phyloP scores from a whole-genome alignment of 441 rosid species.

The Brassica balearica region DNA sequence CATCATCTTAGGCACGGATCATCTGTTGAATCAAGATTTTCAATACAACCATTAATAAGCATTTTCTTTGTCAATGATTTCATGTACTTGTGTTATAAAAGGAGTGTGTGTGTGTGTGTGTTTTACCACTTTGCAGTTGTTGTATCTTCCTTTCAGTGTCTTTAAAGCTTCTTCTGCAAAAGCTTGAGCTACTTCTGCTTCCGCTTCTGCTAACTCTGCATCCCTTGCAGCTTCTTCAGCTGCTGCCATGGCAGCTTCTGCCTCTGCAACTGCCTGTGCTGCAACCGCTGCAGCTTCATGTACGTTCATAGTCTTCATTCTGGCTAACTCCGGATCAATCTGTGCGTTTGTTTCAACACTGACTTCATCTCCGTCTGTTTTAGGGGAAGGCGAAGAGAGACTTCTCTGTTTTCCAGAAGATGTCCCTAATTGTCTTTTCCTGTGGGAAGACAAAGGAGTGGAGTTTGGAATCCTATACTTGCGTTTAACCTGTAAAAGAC shows the following conservation, averaged over 20 bases:
- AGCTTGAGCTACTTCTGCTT: conserved; percentile 91
- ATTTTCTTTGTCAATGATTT: conserved; percentile 7
- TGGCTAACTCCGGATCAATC: conserved; percentile 75
- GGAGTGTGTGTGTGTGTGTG: neutral
- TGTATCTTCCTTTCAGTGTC: conserved; percentile 69
- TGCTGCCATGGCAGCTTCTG: conserved; percentile 84
- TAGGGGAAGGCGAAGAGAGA: conserved; percentile 46
- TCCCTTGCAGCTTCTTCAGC: conserved; percentile 96
- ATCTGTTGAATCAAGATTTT: conserved; percentile 30
- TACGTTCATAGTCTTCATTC: conserved; percentile 80
- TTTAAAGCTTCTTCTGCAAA: conserved; percentile 85
- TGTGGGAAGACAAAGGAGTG: conserved; percentile 52
- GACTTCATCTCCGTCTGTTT: conserved; percentile 59
- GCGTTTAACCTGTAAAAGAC: conserved; percentile 73
- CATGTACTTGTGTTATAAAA: conserved; percentile 12
- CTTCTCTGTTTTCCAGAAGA: conserved; percentile 53
- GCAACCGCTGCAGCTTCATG: conserved; percentile 91
- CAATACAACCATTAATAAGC: neutral
- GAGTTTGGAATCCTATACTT: conserved; percentile 73
- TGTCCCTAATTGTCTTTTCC: conserved; percentile 51
- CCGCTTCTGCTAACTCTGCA: conserved; percentile 92
- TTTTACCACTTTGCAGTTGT: conserved; percentile 58
- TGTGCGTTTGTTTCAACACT: conserved; percentile 60
- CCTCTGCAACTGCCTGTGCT: conserved; percentile 89
- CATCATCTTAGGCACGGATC: conserved; percentile 25